A percentile compares a stretch with the other conserved stretches of the same genome.
phyloP scores from a whole-genome alignment of 2,329 filamentous ascomycete genomes.

The Atkinsonella hypoxylon region DNA sequence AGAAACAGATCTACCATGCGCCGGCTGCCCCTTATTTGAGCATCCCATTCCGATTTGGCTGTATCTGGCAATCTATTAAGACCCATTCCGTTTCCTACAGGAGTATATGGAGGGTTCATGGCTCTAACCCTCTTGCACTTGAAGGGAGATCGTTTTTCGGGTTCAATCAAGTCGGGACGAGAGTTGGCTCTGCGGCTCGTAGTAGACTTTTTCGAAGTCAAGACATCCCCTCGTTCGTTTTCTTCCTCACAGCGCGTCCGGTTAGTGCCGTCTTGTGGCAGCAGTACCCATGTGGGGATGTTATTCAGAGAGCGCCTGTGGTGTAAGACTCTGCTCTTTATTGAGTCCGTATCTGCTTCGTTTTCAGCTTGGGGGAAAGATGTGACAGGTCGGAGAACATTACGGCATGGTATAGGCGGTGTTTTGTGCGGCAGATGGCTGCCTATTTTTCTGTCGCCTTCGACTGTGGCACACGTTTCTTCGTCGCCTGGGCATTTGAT shows the following conservation, averaged over 20 bases:
- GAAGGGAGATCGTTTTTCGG: constrained; percentile 11
- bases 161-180: constrained; percentile 11
- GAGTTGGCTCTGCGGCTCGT: constrained; percentile 14
- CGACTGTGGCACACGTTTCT: background rate
- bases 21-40: constrained; percentile 31
- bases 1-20: constrained; percentile 44
- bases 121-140: constrained; percentile 4
- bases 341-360: background rate
- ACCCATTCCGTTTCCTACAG: background rate
- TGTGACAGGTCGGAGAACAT: background rate
- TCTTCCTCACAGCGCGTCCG: constrained; percentile 12
- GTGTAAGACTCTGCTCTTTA: constrained; percentile 4
- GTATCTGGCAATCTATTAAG: background rate
- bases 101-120: background rate
- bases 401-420: constrained; percentile 3
- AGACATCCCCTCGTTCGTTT: constrained; percentile 9
- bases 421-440: background rate
- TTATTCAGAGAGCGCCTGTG: constrained; percentile 17
- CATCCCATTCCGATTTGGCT: constrained; percentile 13
- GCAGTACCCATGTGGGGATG: constrained; percentile 8
- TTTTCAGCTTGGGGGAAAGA: background rate
- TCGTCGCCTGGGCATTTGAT: background rate
- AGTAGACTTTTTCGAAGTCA: constrained; percentile 18
- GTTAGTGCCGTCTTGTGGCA: constrained; percentile 10
- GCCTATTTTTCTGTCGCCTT: background rate